Conservation (phyloP, 2,329 filamentous ascomycete genomes). For the Zymoseptoria ardabiliae region DNA sequence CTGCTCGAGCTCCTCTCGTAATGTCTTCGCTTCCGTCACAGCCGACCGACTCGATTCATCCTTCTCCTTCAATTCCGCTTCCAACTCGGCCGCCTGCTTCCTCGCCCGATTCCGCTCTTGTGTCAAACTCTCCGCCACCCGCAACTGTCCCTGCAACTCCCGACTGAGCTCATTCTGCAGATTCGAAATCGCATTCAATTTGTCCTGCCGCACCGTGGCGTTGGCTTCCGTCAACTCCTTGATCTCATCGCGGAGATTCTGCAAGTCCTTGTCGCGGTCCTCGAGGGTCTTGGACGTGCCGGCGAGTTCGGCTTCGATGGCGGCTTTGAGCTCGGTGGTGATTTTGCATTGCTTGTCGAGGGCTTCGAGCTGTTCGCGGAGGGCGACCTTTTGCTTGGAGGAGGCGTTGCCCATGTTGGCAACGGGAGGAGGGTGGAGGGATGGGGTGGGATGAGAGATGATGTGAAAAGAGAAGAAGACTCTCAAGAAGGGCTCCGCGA, state of each 20-base stretch:
- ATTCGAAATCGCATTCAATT: not conserved
- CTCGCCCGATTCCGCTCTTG: conserved; percentile 5
- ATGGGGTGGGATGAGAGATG: not conserved
- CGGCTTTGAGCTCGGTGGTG: not conserved
- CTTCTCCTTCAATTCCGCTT: conserved; percentile 1
- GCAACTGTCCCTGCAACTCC: conserved; percentile 4
- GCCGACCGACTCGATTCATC: not conserved
- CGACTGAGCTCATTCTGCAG: conserved; percentile 3
- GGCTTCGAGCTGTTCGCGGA: not conserved
- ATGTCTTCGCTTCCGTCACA: not conserved
- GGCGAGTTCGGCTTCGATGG: conserved; percentile 1
- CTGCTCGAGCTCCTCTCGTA: not conserved
- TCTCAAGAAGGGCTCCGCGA: not conserved
- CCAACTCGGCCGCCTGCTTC: conserved; percentile 2
- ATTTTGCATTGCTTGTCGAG: conserved; percentile 1
- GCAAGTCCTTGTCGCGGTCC: not conserved
- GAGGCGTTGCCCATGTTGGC: conserved; percentile 1
- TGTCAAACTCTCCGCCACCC: conserved; percentile 5
- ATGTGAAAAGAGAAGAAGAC: not conserved
- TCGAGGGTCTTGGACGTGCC: not conserved
- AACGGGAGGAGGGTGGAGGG: not conserved
- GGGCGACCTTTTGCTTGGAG: not conserved
- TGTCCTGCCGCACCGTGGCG: not conserved
- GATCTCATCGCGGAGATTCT: not conserved
- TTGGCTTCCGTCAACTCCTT: conserved; percentile 1